Conservation (phyloP, 768 basidiomycete species). For the Tulasnella sp. region DNA sequence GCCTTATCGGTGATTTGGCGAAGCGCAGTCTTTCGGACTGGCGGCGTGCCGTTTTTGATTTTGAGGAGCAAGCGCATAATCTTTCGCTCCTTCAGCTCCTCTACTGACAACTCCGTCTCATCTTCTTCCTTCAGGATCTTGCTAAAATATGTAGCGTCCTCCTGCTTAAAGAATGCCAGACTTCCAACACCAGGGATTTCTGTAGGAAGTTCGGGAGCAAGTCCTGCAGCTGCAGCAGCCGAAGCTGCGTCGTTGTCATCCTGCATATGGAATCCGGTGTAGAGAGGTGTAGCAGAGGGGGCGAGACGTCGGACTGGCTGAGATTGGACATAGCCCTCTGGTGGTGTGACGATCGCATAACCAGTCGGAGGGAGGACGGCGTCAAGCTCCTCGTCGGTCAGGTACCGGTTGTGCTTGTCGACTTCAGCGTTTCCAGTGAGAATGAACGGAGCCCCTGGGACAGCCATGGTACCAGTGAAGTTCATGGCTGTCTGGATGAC, state of each 20-base stretch:
- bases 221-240: conserved; percentile 78
- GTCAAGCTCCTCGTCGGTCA: conserved; percentile 93
- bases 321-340: conserved; percentile 82
- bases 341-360: conserved; percentile 86
- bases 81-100: conserved; percentile 99
- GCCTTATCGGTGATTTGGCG: conserved; percentile 99
- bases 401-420: conserved; percentile 92
- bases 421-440: conserved; percentile 41
- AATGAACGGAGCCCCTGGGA: conserved; percentile 22
- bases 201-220: conserved; percentile 86
- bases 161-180: conserved; percentile 95
- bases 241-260: conserved; percentile 88
- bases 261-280: conserved; percentile 92
- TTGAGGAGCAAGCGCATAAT: conserved; percentile 96
- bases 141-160: conserved; percentile 96
- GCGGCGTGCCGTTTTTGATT: conserved; percentile 99
- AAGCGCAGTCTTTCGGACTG: conserved; percentile 93
- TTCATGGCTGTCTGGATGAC: conserved; percentile 26
- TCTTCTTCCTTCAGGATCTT: conserved; percentile 94
- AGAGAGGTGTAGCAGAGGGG: conserved; percentile 39
- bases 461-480: conserved; percentile 11
- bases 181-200: conserved; percentile 97
- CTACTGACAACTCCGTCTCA: conserved; percentile 82
- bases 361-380: conserved; percentile 75
- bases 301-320: conserved; percentile 44